phyloP scores from a whole-genome alignment of 148 eudicot species.

The Selenicereus undatus region DNA sequence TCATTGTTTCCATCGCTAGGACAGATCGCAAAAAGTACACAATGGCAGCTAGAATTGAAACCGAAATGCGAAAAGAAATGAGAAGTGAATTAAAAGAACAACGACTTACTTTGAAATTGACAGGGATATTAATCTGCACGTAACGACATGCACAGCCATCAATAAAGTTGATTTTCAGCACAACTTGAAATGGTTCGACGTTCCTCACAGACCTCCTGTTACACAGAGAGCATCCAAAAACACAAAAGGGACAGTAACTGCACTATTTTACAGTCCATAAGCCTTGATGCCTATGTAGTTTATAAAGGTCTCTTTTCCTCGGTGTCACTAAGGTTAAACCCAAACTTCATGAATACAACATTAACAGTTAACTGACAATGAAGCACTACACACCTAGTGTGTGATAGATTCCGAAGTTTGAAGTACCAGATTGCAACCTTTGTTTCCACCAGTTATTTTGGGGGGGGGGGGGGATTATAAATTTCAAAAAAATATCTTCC shows the following conservation, averaged over 20 bases:
- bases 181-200: constrained; percentile 57
- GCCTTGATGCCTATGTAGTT: background rate
- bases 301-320: background rate
- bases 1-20: background rate
- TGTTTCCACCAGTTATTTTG: background rate
- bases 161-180: constrained; percentile 68
- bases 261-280: background rate
- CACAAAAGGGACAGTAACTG: background rate
- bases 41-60: background rate
- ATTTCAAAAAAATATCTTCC: no score
- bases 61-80: no score
- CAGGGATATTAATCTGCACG: constrained; percentile 50
- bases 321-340: background rate
- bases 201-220: constrained; percentile 61
- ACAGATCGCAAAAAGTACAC: background rate
- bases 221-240: constrained; percentile 2
- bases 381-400: background rate
- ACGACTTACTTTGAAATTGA: constrained; percentile 71
- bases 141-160: constrained; percentile 69
- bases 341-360: background rate
- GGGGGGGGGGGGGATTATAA: no score
- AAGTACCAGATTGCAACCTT: background rate
- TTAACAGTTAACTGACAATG: background rate
- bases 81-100: background rate
- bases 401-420: background rate